A percentile compares a stretch with the other conserved stretches of the same genome.
phyloP scores from a whole-genome alignment of 768 basidiomycete species.

The Kwoniella botswanensis region DNA sequence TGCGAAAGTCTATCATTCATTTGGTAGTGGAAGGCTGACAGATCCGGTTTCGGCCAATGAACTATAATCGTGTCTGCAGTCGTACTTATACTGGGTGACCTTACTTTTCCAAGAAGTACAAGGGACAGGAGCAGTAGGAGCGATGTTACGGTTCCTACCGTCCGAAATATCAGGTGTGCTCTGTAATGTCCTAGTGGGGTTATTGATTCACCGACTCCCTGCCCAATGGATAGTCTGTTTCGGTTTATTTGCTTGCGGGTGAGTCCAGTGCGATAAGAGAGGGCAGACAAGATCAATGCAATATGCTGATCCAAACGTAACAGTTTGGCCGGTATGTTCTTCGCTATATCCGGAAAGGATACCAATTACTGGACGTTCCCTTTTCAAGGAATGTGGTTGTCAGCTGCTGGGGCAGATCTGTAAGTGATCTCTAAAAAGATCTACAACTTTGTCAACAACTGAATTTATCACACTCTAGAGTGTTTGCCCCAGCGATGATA shows the following conservation, averaged over 20 bases:
- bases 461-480: constrained; percentile 44
- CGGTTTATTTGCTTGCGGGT: constrained; percentile 53
- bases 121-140: constrained; percentile 10
- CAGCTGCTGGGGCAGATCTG: constrained; percentile 50
- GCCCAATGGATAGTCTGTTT: constrained; percentile 52
- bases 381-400: constrained; percentile 35
- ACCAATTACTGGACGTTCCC: constrained; percentile 44
- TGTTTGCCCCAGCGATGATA: constrained; percentile 50
- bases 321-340: constrained; percentile 40
- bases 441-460: constrained; percentile 14
- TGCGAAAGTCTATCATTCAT: no score
- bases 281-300: background rate
- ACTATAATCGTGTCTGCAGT: constrained; percentile 11
- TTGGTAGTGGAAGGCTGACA: no score
- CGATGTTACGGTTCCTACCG: constrained; percentile 43
- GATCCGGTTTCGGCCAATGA: background rate
- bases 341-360: constrained; percentile 34
- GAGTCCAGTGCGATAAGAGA: constrained; percentile 21
- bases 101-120: constrained; percentile 29
- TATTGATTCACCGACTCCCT: constrained; percentile 44
- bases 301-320: background rate
- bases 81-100: constrained; percentile 22
- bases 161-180: constrained; percentile 41
- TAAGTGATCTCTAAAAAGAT: background rate
- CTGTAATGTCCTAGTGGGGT: constrained; percentile 46